Percentiles rank a stretch among this genome's conserved stretches.
phyloP scores from a whole-genome alignment of 2,329 filamentous ascomycete species.

The Waltergamsia citrina region DNA sequence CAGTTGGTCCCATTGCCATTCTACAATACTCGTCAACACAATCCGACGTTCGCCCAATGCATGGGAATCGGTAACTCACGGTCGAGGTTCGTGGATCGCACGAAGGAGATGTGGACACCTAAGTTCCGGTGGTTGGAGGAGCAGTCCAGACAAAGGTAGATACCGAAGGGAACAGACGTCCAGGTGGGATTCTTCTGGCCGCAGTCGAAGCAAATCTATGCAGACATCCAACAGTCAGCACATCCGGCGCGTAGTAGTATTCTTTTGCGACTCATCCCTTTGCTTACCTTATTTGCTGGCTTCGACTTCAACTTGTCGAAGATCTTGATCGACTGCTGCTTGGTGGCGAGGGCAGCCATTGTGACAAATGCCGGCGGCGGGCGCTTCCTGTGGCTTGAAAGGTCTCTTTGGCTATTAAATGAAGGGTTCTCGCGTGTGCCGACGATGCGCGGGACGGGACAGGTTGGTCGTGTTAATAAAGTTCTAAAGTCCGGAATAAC shows the following conservation, averaged over 20 bases:
- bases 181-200: conserved; percentile 96
- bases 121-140: conserved; percentile 95
- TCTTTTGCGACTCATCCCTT: not conserved
- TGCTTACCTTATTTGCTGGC: conserved; percentile 82
- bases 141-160: conserved; percentile 97
- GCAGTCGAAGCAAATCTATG: conserved; percentile 94
- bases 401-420: too few species aligned
- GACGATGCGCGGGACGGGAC: too few species aligned
- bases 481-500: too few species aligned
- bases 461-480: too few species aligned
- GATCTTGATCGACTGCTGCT: conserved; percentile 91
- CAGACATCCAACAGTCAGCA: conserved; percentile 8
- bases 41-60: not conserved
- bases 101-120: conserved; percentile 98
- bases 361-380: conserved; percentile 19
- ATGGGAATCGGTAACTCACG: conserved; percentile 49
- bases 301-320: conserved; percentile 97
- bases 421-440: too few species aligned
- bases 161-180: conserved; percentile 94
- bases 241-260: not conserved
- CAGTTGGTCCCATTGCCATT: conserved; percentile 99
- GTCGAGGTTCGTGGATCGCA: conserved; percentile 95
- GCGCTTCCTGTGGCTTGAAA: not conserved
- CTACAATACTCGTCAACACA: conserved; percentile 26
- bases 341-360: conserved; percentile 67